Base-by-base conservation (phyloP, 768 basidiomycete species). In the Butyriboletus loyo region DNA sequence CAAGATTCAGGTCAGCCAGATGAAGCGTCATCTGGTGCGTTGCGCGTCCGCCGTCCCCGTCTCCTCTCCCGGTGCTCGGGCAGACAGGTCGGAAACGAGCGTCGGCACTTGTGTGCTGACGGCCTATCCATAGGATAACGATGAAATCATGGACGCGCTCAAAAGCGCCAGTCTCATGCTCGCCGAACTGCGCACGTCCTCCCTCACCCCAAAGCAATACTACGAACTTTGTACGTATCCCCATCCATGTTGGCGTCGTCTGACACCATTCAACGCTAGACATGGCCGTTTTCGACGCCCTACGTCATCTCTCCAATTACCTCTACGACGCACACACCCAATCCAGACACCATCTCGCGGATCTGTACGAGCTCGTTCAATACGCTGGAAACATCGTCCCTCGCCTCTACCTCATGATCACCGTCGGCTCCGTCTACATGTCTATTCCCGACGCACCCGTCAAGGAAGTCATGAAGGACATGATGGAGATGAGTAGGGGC, bases 391-490 rank as follows among this genome's bases (percentile, higher is more conserved):
- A 95, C 69, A 95, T 97, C 68, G 87, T 96, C 44, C 93, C 93
- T 24, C 85, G 93, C 17, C 78, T 92, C 32, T 92, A 98, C 73
- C 89, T 98, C 64, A 98, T 99, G 97, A 97, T 98, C 63, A 98
- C 97, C 35, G 96, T 99, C 56, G 97, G 97, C 58, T 92, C 96
- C 1, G 95, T 98, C 32, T 99, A 98, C 78, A 98, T 99, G 97
- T 94, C 93, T 27, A 86, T 98, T 46, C 85, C 93, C 3, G 96
- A 97, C 53, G 95, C 96, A 10, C 96, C 96, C 5, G 86, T 98
- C 50, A 97, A 94, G 77, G 96, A 99, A 75, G 93, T 99, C 56
- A 99, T 98, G 96, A 98, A 97, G 79, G 97, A 99, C 72, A 98
- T 98, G 96, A 89, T 99, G 89, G 97, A 99, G 72, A 98, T 98